Conservation (phyloP, 176 grass and related monocot species). For the Sorghum bicolor region DNA sequence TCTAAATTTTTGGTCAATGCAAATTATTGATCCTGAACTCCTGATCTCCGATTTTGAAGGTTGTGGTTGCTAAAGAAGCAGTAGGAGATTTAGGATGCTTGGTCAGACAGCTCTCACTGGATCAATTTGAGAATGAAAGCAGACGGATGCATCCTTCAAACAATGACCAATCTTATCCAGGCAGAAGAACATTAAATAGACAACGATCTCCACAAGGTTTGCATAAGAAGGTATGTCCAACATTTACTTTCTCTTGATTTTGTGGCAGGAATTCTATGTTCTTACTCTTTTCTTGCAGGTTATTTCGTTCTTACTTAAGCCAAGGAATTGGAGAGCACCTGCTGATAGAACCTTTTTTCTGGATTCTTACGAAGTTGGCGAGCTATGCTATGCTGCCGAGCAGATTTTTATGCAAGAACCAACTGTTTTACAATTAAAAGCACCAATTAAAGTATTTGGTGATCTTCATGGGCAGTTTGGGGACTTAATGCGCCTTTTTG, state of each 20-base stretch:
- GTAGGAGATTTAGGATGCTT: constrained; percentile 92
- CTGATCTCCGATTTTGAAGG: constrained; percentile 50
- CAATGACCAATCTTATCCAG: constrained; percentile 64
- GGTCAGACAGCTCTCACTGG: constrained; percentile 87
- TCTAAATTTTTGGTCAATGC: constrained; percentile 5
- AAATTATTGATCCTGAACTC: constrained; percentile 27
- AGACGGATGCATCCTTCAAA: constrained; percentile 89
- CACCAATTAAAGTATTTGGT: constrained; percentile 96
- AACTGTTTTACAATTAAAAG: constrained; percentile 96
- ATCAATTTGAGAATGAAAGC: constrained; percentile 99
- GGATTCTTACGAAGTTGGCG: constrained; percentile 93
- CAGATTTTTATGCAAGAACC: constrained; percentile 99
- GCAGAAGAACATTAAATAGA: constrained; percentile 75
- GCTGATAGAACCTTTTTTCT: constrained; percentile 91
- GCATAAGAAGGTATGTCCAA: constrained; percentile 74
- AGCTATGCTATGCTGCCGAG: constrained; percentile 93
- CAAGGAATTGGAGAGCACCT: constrained; percentile 89
- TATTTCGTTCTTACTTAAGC: constrained; percentile 80
- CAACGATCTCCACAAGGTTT: constrained; percentile 92
- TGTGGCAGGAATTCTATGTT: constrained; percentile 11
- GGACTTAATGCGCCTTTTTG: constrained; percentile 94
- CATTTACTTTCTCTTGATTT: constrained; percentile 14
- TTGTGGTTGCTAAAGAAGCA: constrained; percentile 96
- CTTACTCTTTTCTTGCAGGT: constrained; percentile 46
- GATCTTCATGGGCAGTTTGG: constrained; percentile 99